A percentile compares a stretch with the other conserved stretches of the same genome.
Conservation (phyloP, 78 protist genomes). For the Dictyostelium citrinum region DNA sequence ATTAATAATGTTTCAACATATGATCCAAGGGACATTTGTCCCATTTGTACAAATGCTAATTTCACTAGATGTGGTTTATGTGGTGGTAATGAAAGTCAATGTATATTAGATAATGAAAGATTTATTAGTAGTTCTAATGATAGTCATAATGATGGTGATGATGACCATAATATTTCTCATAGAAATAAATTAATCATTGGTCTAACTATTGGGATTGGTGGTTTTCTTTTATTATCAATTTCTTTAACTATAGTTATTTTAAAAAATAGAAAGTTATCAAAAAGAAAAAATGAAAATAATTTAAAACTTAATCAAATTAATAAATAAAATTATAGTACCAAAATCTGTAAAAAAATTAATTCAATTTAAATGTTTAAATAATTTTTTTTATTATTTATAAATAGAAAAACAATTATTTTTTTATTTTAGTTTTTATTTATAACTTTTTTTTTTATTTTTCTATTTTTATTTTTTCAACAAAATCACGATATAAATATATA, state of each 20-base stretch:
- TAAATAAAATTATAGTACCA: too few species aligned
- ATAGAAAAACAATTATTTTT: too few species aligned
- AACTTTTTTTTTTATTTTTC: too few species aligned
- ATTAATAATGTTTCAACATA: not conserved
- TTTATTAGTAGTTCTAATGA: not conserved
- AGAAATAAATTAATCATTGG: not conserved
- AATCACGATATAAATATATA: too few species aligned
- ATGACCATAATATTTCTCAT: not conserved
- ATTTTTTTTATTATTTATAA: too few species aligned
- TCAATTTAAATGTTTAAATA: too few species aligned
- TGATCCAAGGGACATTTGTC: not conserved
- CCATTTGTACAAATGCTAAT: not conserved
- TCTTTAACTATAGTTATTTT: not conserved
- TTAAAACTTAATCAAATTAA: not conserved
- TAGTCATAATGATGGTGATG: not conserved
- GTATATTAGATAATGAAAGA: not conserved
- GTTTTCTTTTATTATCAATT: not conserved
- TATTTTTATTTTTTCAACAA: too few species aligned
- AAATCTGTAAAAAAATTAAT: too few species aligned
- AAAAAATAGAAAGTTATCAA: not conserved
- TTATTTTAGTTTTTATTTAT: too few species aligned
- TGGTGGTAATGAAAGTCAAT: constrained; percentile 16
- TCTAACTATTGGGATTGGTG: not conserved
- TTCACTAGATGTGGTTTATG: constrained; percentile 39
- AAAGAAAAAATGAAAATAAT: not conserved